phyloP scores from a whole-genome alignment of 2,329 filamentous ascomycete species.

The Colletotrichum higginsianum region DNA sequence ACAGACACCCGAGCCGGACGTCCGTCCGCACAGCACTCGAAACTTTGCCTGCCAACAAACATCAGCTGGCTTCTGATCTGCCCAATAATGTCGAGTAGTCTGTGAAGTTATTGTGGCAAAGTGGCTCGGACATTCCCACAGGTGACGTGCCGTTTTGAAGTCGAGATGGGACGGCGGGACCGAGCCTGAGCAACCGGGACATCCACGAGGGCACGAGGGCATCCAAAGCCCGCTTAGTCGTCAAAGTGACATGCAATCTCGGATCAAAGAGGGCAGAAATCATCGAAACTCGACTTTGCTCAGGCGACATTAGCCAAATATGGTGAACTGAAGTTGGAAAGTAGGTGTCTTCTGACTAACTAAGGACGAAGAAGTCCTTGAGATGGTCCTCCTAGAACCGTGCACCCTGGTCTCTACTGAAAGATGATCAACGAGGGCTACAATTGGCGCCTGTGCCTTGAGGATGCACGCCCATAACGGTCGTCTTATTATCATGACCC shows the following conservation, averaged over 20 bases:
- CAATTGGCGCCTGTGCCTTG: no score
- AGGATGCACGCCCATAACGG: no score
- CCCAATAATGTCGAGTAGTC: background rate
- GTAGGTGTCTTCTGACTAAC: no score
- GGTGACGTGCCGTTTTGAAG: conserved; percentile 4
- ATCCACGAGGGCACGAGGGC: background rate
- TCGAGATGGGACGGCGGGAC: conserved; percentile 18
- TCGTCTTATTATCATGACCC: no score
- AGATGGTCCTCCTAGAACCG: no score
- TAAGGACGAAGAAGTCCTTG: no score
- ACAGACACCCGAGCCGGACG: conserved; percentile 23
- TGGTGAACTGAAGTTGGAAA: no score
- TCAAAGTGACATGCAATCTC: background rate
- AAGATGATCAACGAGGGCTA: no score
- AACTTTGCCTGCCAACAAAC: background rate
- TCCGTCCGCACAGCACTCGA: conserved; percentile 13
- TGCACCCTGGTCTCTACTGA: no score
- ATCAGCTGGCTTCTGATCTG: background rate
- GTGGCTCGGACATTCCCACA: background rate
- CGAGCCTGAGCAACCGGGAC: conserved; percentile 8
- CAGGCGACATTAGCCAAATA: background rate
- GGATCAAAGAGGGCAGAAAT: accelerated
- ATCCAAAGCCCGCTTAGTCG: conserved; percentile 2
- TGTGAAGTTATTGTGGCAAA: background rate
- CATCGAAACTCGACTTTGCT: background rate